Evolutionary conservation across 2,329 filamentous ascomycete species (phyloP).

Genomic region (Colletotrichum tropicale): DNA sequence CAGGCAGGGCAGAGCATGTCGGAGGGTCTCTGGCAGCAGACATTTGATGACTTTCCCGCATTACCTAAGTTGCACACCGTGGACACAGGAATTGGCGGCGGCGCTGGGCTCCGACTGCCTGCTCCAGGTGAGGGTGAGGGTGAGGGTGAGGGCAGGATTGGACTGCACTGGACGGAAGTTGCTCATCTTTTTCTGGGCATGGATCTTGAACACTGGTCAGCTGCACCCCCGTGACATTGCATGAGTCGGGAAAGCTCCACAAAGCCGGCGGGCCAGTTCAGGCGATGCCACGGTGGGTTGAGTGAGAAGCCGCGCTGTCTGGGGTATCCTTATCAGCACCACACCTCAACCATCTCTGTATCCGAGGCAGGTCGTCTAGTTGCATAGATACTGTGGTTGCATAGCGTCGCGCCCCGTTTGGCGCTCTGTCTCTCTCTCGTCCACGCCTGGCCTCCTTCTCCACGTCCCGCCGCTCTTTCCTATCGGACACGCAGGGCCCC

Average conservation of each 20-base stretch:
- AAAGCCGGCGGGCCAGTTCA: neutral
- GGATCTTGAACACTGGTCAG: neutral
- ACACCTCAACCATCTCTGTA: neutral
- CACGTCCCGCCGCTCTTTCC: conserved; percentile 15
- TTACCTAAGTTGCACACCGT: neutral
- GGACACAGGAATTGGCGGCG: neutral
- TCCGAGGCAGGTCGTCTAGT: neutral
- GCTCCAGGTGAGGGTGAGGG: neutral
- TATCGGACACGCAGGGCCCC: conserved; percentile 3
- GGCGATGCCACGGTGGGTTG: neutral
- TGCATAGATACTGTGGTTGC: conserved; percentile 3
- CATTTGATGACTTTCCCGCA: neutral
- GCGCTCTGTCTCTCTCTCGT: neutral
- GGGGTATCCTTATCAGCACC: conserved; percentile 13
- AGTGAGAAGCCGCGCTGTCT: neutral
- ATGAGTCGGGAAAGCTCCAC: conserved; percentile 2
- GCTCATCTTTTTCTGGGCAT: neutral
- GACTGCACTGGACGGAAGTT: neutral
- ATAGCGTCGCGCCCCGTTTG: conserved; percentile 1
- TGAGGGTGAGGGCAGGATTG: neutral
- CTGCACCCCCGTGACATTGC: conserved; percentile 13
- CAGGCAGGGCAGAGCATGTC: neutral
- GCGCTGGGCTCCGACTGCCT: neutral
- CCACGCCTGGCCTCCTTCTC: conserved; percentile 1
- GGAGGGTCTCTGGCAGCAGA: neutral